phyloP scores from a whole-genome alignment of 225 moss, liverwort and hornwort genomes.

The Takakia lepidozioides region DNA sequence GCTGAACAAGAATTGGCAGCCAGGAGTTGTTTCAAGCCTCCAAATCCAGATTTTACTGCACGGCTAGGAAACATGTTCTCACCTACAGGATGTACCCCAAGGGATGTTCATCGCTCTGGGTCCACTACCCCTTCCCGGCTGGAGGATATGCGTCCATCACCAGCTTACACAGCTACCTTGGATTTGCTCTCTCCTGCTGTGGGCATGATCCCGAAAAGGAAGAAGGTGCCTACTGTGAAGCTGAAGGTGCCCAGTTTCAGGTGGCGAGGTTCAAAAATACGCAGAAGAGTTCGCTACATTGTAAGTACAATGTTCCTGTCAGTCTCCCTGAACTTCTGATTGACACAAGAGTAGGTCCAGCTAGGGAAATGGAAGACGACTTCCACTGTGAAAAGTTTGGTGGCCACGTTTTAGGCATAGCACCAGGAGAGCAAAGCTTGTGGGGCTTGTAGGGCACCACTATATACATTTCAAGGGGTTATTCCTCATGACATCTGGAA shows the following conservation, averaged over 20 bases:
- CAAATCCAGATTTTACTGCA: conserved; percentile 15
- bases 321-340: neutral
- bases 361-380: no score
- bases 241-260: no score
- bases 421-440: no score
- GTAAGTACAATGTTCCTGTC: neutral
- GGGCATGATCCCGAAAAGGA: conserved; percentile 30
- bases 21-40: conserved; percentile 35
- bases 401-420: no score
- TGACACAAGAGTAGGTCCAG: no score
- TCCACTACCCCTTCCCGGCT: conserved; percentile 13
- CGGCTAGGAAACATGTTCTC: conserved; percentile 39
- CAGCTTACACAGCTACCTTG: conserved; percentile 51
- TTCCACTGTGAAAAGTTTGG: no score
- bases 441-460: no score
- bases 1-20: conserved; percentile 28
- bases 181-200: conserved; percentile 43
- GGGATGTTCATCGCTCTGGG: conserved; percentile 8
- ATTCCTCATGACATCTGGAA: neutral
- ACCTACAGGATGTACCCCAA: conserved; percentile 19
- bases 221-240: no score
- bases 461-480: no score
- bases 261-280: no score
- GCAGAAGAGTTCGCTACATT: no score
- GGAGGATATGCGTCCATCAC: conserved; percentile 39